Base-by-base conservation (phyloP, 768 basidiomycete genomes). In the Suillus placidus region DNA sequence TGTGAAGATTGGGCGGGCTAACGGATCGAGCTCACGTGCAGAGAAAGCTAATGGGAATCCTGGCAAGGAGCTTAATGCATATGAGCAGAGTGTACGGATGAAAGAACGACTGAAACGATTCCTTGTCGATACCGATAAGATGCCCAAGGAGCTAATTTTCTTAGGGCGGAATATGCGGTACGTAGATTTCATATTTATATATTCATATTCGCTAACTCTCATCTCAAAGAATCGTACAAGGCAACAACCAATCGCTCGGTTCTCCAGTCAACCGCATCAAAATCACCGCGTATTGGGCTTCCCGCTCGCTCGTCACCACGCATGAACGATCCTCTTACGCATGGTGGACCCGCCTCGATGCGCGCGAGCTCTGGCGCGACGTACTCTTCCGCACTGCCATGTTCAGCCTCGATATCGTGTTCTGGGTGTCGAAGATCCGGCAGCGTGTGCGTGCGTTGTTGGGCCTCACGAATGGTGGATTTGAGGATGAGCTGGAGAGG, bases 221-320 rank as follows among this genome's bases (percentile, higher is more conserved):
- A 7, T 42, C 16, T 18, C 61, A 58, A 61, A 60, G 38, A 38
- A 61, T 63, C 18, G 38, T 60, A 14, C 62, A 75, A 89, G 84
- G 90, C 20, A 94, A 94, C 76, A 94, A 94, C 70, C 92, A 95
- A 75, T 80, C 84, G 2, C 86, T 96, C 43, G 91, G 92, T 16
- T 92, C 92, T 3, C 94, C 94, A 0, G 91, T 94, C 0, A 95
- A 96, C 72, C 87, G 94, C 23, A 89, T 97, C 78, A 95, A 94
- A 76, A 91, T 96, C 62, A 93, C 91, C 0, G 94, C 92, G 0
- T 86, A 85, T 73, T 93, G 88, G 86, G 95, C 93, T 34, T 89
- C 92, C 5, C 82, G 83, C 30, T 89, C 91, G 5, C 81, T 91
- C 6, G 77, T 82, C 12, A 77, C 79, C n/a, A 77, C 81, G 35